phyloP scores from a whole-genome alignment of 2,329 filamentous ascomycete genomes.

The Stachybotrys chlorohalonatus region DNA sequence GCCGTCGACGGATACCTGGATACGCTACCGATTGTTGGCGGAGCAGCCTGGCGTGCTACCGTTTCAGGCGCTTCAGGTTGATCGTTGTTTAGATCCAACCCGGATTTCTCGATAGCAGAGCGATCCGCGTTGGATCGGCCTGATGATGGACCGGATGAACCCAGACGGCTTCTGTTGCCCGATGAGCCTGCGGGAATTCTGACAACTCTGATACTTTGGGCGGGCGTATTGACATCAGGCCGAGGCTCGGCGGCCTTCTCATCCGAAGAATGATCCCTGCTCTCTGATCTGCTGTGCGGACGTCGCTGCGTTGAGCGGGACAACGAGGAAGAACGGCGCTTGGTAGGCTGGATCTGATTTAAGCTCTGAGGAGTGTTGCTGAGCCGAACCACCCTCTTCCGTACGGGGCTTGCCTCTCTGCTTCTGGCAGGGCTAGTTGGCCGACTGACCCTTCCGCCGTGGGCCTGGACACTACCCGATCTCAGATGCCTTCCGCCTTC shows the following conservation, averaged over 20 bases:
- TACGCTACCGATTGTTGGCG: conserved; percentile 40
- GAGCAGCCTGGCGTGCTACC: conserved; percentile 34
- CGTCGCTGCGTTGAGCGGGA: conserved; percentile 26
- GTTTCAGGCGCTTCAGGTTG: conserved; percentile 40
- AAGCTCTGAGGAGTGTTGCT: conserved; percentile 40
- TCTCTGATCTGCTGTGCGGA: conserved; percentile 28
- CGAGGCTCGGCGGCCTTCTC: conserved; percentile 23
- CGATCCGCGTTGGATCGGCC: conserved; percentile 24
- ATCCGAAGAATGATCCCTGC: conserved; percentile 31
- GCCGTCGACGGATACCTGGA: conserved; percentile 43
- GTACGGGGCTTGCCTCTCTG: conserved; percentile 41
- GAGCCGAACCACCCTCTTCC: conserved; percentile 49
- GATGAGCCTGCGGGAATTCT: conserved; percentile 45
- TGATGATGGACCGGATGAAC: conserved; percentile 26
- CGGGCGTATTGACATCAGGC: conserved; percentile 44
- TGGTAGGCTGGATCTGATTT: conserved; percentile 28
- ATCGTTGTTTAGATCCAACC: conserved; percentile 35
- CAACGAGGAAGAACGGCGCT: conserved; percentile 42
- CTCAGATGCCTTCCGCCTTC: conserved; percentile 37
- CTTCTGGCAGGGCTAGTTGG: conserved; percentile 35
- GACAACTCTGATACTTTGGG: conserved; percentile 42
- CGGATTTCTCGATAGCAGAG: conserved; percentile 22
- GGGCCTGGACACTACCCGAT: conserved; percentile 36
- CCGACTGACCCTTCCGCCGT: conserved; percentile 26
- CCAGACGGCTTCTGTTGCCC: conserved; percentile 27